Base-by-base conservation (phyloP, 345 rosid species). In the Nasturtium officinale region DNA sequence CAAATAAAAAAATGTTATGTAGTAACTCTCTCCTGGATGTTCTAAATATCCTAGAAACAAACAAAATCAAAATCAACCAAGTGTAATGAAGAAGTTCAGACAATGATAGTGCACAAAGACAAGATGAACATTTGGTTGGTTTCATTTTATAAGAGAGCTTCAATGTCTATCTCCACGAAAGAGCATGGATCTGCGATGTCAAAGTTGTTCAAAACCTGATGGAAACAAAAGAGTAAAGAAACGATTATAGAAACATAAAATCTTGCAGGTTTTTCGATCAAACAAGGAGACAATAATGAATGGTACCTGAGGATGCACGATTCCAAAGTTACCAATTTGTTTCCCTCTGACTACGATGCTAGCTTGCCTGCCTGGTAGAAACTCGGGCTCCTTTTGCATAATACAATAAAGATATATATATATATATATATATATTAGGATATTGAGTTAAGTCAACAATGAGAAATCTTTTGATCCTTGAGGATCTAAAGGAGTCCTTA, bases 161-260 rank as follows among this genome's bases (percentile, higher is more conserved):
- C 77, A 0, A 89, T 78, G 79, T 89, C 82, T 2, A 92, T 73
- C 79, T 89, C 93, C 77, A 92, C 45, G 82, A 78, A 89, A 6
- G 97, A 87, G 77, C 98, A 92, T 0, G 97, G 93, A 85, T 92
- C 90, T 1, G 83, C 71, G 40, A 90, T 86, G 69, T 85, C 96
- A 9, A 90, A 92, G 72, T 89, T 92, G 72, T 75, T 82, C 85
- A 90, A 80, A 61, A 89, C 93, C 96, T 90, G 85, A 51, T 32
- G 46, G 30, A 53, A 28, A n/a, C 30, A 25, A 45, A 23, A 52
- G 2, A 20, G 3, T 3, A 26, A 23, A 38, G 3, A 11, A 32
- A 51, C 9, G 3, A 13, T 20, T 35, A 1, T 12, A 47, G 10
- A 16, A 17, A 17, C 6, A 45, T 43, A 28, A 17, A 56, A 18